These are phyloP conservation scores for Candolleomyces efflorescens DNA, from an alignment of 768 basidiomycete genomes.

Conservation along the genomic window DNA sequence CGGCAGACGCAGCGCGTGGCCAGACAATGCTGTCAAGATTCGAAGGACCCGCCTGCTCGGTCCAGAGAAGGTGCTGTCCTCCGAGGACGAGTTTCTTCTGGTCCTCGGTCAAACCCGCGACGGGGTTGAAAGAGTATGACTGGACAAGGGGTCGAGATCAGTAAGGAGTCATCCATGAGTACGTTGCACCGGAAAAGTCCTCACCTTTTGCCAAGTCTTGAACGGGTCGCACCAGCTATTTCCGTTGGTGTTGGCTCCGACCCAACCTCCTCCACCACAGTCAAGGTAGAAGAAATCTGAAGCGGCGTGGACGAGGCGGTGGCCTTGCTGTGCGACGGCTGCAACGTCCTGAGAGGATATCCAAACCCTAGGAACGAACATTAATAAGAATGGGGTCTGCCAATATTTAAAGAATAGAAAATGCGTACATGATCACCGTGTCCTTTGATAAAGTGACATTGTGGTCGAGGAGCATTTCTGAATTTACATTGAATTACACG, in stretches of 20 bases:
- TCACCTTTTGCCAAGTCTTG: slow-evolving; percentile 75
- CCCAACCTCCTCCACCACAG: slow-evolving; percentile 70
- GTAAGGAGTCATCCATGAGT: neutral
- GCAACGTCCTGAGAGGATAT: slow-evolving; percentile 57
- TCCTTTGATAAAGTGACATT: slow-evolving; percentile 40
- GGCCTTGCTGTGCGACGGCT: slow-evolving; percentile 54
- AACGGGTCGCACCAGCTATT: slow-evolving; percentile 77
- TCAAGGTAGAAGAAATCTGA: slow-evolving; percentile 84
- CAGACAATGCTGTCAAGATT: slow-evolving; percentile 67
- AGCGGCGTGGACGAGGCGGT: slow-evolving; percentile 60
- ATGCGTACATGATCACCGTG: slow-evolving; percentile 52
- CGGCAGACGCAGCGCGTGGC: slow-evolving; percentile 68
- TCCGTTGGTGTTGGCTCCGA: slow-evolving; percentile 43
- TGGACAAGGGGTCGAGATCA: neutral
- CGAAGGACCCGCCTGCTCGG: slow-evolving; percentile 62
- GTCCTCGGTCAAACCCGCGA: slow-evolving; percentile 47
- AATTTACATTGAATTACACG: slow-evolving; percentile 24
- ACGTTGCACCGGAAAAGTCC: neutral
- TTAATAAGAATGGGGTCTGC: neutral
- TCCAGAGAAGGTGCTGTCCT: slow-evolving; percentile 67
- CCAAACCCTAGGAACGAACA: slow-evolving; percentile 51
- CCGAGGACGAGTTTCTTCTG: slow-evolving; percentile 60
- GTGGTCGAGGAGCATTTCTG: slow-evolving; percentile 63
- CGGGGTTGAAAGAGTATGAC: slow-evolving; percentile 71
- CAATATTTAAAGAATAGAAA: neutral